phyloP scores from a whole-genome alignment of 2,329 filamentous ascomycete genomes.

The Aspergillus uvarum region DNA sequence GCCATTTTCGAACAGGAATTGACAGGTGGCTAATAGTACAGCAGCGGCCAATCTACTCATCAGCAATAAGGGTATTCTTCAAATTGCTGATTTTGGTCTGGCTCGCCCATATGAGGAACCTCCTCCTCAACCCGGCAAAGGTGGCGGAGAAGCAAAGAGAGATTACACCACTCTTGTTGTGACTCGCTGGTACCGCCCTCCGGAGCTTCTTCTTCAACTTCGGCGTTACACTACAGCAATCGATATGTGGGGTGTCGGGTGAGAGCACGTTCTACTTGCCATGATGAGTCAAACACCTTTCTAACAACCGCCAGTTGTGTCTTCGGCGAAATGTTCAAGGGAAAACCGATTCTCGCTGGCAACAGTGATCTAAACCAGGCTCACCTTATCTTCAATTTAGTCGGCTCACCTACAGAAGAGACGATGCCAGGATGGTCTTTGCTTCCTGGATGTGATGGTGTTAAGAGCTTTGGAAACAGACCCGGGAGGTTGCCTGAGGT shows the following conservation, averaged over 20 bases:
- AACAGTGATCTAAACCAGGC: slow-evolving; percentile 87
- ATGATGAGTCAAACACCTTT: slow-evolving; percentile 1
- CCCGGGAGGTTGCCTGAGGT: slow-evolving; percentile 67
- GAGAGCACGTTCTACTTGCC: slow-evolving; percentile 36
- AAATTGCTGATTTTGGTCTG: slow-evolving; percentile 96
- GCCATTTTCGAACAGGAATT: neutral
- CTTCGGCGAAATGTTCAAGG: slow-evolving; percentile 95
- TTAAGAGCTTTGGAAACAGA: slow-evolving; percentile 62
- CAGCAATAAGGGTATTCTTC: slow-evolving; percentile 86
- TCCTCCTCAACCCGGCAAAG: slow-evolving; percentile 71
- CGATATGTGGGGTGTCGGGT: slow-evolving; percentile 98
- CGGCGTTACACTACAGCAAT: slow-evolving; percentile 95
- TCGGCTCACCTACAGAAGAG: slow-evolving; percentile 84
- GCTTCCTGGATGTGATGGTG: slow-evolving; percentile 75
- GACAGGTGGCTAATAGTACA: slow-evolving; percentile 6
- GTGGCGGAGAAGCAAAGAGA: slow-evolving; percentile 78
- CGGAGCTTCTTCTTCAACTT: slow-evolving; percentile 84
- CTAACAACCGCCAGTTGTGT: slow-evolving; percentile 66
- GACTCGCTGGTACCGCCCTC: slow-evolving; percentile 94
- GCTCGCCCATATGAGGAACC: slow-evolving; percentile 89
- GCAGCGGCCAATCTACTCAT: slow-evolving; percentile 89
- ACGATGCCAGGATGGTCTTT: slow-evolving; percentile 89
- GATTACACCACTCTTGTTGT: slow-evolving; percentile 98
- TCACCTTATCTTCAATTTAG: slow-evolving; percentile 88
- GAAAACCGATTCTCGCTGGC: slow-evolving; percentile 87